phyloP scores from a whole-genome alignment of 225 moss, liverwort and hornwort species.

The Thuidium tamariscinum region DNA sequence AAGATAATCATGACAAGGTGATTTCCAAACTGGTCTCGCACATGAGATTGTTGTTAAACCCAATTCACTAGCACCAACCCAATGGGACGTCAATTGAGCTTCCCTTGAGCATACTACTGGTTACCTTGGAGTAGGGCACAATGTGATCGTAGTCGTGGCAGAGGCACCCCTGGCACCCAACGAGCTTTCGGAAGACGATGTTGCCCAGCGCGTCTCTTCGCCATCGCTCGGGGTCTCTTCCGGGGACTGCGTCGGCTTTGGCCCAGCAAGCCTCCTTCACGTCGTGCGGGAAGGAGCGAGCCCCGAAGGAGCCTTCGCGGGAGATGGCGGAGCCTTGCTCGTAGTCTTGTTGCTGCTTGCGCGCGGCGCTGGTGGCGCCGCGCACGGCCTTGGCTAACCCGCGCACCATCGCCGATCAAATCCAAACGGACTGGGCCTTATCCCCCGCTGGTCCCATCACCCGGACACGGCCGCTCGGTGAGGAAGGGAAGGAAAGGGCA shows the following conservation, averaged over 20 bases:
- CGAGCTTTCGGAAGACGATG: conserved; percentile 70
- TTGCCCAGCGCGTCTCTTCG: conserved; percentile 80
- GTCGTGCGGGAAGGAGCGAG: conserved; percentile 67
- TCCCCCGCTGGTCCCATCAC: background rate
- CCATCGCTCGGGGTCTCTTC: conserved; percentile 84
- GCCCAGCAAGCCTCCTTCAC: conserved; percentile 95
- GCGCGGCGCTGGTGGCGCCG: conserved; percentile 33
- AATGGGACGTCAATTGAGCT: background rate
- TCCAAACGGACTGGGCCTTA: background rate
- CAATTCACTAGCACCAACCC: background rate
- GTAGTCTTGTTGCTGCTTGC: conserved; percentile 10
- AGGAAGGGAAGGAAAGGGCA: too few relatives aligned
- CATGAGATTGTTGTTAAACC: background rate
- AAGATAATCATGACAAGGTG: background rate
- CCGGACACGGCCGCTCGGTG: too few relatives aligned
- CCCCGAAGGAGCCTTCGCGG: conserved; percentile 21
- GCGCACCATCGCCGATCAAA: conserved; percentile 50
- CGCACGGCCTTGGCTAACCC: conserved; percentile 67
- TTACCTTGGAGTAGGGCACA: conserved; percentile 74
- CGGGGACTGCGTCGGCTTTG: conserved; percentile 61
- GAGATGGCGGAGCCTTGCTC: conserved; percentile 13
- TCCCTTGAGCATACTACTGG: background rate
- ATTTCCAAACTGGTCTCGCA: background rate
- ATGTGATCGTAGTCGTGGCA: conserved; percentile 90
- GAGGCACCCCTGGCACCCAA: conserved; percentile 82